A percentile compares a stretch with the other conserved stretches of the same genome.
These are phyloP conservation scores for Afroboletus lepidellus DNA, from an alignment of 1,284 basidiomycete species.

Conservation along the genomic window DNA sequence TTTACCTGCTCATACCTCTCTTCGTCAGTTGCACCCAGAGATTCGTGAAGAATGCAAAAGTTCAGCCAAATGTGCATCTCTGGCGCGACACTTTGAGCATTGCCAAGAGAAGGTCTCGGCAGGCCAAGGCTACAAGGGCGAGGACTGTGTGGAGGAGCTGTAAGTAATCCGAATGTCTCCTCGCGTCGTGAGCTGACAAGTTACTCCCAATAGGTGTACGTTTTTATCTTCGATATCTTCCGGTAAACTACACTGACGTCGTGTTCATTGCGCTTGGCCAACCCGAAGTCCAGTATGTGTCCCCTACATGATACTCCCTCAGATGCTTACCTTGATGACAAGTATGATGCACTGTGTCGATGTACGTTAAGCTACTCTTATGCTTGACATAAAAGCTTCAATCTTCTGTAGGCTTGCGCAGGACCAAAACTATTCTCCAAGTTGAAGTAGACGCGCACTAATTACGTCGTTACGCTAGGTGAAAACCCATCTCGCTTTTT, in stretches of 20 bases:
- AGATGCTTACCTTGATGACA: conserved; percentile 13
- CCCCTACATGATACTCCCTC: background rate
- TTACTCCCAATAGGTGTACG: conserved; percentile 46
- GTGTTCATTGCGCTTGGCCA: conserved; percentile 3
- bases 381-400: conserved; percentile 6
- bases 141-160: conserved; percentile 92
- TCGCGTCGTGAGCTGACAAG: conserved; percentile 10
- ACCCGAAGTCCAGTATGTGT: conserved; percentile 63
- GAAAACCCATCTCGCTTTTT: background rate
- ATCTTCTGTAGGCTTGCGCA: conserved; percentile 52
- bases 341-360: conserved; percentile 92
- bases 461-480: conserved; percentile 22
- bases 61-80: conserved; percentile 63
- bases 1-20: background rate
- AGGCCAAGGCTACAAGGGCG: conserved; percentile 81
- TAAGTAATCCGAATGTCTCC: conserved; percentile 39
- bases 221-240: conserved; percentile 23
- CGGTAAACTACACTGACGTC: conserved; percentile 13
- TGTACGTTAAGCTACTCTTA: conserved; percentile 44
- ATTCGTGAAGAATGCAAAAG: conserved; percentile 77
- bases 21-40: conserved; percentile 55
- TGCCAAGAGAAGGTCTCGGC: conserved; percentile 84
- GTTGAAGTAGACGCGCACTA: conserved; percentile 42
- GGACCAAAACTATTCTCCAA: conserved; percentile 81
- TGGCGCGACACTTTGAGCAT: conserved; percentile 85